Percentiles rank a stretch among this genome's conserved stretches.
These are phyloP conservation scores for Oryza nivara DNA, from an alignment of 176 grass and related monocot genomes.

Conservation along the genomic window DNA sequence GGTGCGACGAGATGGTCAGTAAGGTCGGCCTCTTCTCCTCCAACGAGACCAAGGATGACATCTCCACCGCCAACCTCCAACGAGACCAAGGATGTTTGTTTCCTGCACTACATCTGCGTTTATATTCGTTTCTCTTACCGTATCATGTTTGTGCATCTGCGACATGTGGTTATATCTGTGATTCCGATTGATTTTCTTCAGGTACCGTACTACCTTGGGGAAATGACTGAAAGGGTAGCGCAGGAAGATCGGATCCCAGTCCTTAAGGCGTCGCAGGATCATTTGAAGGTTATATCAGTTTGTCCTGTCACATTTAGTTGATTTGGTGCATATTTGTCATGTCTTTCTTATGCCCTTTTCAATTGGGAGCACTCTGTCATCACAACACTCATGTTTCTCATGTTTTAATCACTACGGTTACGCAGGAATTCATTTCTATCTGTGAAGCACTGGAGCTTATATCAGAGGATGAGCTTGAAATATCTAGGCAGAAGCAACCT, in stretches of 20 bases:
- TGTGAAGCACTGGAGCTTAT: conserved; percentile 87
- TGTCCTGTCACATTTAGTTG: background rate
- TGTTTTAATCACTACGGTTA: background rate
- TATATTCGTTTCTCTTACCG: background rate
- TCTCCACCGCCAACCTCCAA: conserved; percentile 91
- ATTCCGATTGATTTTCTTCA: conserved; percentile 27
- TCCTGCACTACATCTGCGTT: background rate
- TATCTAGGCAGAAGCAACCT: conserved; percentile 38
- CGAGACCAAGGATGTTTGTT: conserved; percentile 75
- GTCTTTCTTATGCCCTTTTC: background rate
- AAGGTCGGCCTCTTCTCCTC: conserved; percentile 83
- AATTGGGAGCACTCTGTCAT: background rate
- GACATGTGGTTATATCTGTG: background rate
- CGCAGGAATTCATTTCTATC: conserved; percentile 83
- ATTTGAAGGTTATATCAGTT: conserved; percentile 64
- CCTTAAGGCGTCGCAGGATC: conserved; percentile 67
- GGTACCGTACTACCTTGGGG: conserved; percentile 79
- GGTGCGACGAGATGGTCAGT: conserved; percentile 85
- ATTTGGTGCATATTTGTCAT: background rate
- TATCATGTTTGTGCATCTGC: background rate
- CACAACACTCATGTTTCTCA: background rate
- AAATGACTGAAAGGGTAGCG: conserved; percentile 71
- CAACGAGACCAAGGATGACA: conserved; percentile 93
- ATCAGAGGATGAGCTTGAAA: conserved; percentile 68
- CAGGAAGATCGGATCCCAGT: conserved; percentile 64